phyloP scores from a whole-genome alignment of 2,329 filamentous ascomycete species.

The Leptographium lundbergii region DNA sequence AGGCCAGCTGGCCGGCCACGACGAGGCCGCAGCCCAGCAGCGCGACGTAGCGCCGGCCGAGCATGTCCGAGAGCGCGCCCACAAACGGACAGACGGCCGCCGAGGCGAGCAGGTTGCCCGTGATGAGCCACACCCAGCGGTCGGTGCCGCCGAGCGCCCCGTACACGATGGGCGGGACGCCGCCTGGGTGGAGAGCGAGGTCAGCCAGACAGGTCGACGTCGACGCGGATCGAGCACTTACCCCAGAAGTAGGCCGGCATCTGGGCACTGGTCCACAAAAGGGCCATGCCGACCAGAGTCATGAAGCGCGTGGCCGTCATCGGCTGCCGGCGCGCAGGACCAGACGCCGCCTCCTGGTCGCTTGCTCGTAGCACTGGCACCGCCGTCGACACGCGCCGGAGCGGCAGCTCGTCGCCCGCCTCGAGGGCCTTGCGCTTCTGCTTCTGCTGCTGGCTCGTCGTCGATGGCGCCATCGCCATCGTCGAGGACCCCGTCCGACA shows the following conservation, averaged over 20 bases:
- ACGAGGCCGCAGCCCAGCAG: constrained; percentile 39
- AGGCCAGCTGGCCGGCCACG: constrained; percentile 46
- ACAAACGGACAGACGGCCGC: constrained; percentile 51
- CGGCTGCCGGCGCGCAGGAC: not conserved
- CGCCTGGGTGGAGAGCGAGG: constrained; percentile 16
- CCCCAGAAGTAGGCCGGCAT: constrained; percentile 18
- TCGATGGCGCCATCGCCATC: not conserved
- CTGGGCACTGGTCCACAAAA: constrained; percentile 18
- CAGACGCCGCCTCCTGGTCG: not conserved
- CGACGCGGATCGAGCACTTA: constrained; percentile 11
- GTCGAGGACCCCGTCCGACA: not conserved
- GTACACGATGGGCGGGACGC: constrained; percentile 42
- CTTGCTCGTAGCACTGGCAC: not conserved
- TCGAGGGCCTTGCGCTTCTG: not conserved
- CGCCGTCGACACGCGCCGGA: not conserved
- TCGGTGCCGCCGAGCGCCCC: constrained; percentile 45
- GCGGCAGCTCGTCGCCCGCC: not conserved
- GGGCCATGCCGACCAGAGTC: constrained; percentile 16
- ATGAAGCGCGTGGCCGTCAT: constrained; percentile 11
- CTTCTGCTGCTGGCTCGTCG: not conserved
- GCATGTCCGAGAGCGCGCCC: constrained; percentile 49
- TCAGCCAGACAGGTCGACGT: not conserved
- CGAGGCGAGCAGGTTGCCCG: constrained; percentile 40
- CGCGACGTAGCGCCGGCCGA: constrained; percentile 48
- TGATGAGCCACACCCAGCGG: constrained; percentile 48